phyloP scores from a whole-genome alignment of 495 filamentous ascomycete species.

The Cryomyces minteri region DNA sequence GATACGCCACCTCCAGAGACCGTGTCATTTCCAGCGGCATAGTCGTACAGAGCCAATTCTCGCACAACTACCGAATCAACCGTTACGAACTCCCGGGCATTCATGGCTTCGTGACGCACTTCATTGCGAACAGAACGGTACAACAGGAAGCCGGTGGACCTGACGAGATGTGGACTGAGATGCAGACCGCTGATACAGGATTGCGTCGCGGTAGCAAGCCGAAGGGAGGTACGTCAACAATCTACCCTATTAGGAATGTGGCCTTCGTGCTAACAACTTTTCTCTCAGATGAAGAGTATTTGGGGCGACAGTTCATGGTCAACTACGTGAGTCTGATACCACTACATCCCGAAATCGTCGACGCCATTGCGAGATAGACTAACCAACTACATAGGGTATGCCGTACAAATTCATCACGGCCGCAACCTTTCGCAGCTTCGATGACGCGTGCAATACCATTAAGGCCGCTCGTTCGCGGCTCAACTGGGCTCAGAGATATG shows the following conservation, averaged over 20 bases:
- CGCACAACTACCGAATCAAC: slow-evolving; percentile 18
- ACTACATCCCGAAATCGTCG: slow-evolving; percentile 2
- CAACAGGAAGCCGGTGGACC: slow-evolving; percentile 34
- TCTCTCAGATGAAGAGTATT: no score
- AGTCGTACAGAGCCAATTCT: slow-evolving; percentile 15
- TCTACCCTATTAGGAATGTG: background rate
- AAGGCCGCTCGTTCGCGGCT: slow-evolving; percentile 38
- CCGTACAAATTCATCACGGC: slow-evolving; percentile 67
- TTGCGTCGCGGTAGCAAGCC: slow-evolving; percentile 31
- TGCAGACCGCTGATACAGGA: slow-evolving; percentile 40
- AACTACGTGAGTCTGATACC: slow-evolving; percentile 42
- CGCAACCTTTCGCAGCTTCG: slow-evolving; percentile 43
- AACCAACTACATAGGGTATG: slow-evolving; percentile 36
- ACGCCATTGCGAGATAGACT: slow-evolving; percentile 9
- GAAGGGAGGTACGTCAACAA: slow-evolving; percentile 3
- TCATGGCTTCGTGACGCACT: slow-evolving; percentile 42
- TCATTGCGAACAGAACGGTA: slow-evolving; percentile 33
- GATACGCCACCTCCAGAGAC: slow-evolving; percentile 4
- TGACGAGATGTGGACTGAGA: slow-evolving; percentile 38
- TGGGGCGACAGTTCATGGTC: slow-evolving; percentile 36
- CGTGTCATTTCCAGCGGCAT: slow-evolving; percentile 14
- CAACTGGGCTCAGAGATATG: slow-evolving; percentile 41
- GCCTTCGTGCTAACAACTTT: background rate
- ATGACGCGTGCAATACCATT: slow-evolving; percentile 37
- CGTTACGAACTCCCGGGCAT: slow-evolving; percentile 16